Conservation (phyloP, 2,329 filamentous ascomycete species). For the Hyphodiscus sp. region DNA sequence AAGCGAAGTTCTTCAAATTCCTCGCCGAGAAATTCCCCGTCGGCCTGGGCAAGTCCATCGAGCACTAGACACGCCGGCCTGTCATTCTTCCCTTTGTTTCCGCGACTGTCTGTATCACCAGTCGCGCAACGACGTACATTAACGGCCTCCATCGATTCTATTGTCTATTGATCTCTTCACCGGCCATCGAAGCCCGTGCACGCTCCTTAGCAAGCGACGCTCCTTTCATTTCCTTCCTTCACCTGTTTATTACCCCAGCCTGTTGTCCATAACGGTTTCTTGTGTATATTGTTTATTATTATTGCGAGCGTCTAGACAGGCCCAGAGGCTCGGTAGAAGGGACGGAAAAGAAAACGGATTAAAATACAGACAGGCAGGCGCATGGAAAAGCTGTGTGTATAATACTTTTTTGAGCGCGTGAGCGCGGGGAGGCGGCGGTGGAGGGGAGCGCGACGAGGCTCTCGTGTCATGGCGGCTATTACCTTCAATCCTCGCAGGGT, state of each 20-base stretch:
- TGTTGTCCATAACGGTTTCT: constrained; percentile 9
- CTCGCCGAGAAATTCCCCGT: constrained; percentile 30
- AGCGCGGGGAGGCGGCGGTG: not conserved
- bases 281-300: constrained; percentile 2
- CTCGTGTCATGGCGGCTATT: constrained; percentile 24
- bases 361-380: not conserved
- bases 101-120: not conserved
- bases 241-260: constrained; percentile 1
- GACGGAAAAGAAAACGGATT: constrained; percentile 1
- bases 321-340: not conserved
- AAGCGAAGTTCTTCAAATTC: constrained; percentile 28
- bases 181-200: constrained; percentile 13
- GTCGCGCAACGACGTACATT: constrained; percentile 9
- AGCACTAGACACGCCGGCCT: not conserved
- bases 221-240: constrained; percentile 13
- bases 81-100: constrained; percentile 1
- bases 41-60: constrained; percentile 19
- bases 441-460: not conserved
- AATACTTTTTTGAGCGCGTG: not conserved
- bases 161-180: constrained; percentile 8
- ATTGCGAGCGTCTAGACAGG: too few relatives aligned
- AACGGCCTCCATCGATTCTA: constrained; percentile 7
- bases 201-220: constrained; percentile 26
- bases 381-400: not conserved
- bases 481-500: constrained; percentile 17